Evolutionary conservation across 495 filamentous ascomycete genomes (phyloP).

Genomic region (Aspergillus hancockii): DNA sequence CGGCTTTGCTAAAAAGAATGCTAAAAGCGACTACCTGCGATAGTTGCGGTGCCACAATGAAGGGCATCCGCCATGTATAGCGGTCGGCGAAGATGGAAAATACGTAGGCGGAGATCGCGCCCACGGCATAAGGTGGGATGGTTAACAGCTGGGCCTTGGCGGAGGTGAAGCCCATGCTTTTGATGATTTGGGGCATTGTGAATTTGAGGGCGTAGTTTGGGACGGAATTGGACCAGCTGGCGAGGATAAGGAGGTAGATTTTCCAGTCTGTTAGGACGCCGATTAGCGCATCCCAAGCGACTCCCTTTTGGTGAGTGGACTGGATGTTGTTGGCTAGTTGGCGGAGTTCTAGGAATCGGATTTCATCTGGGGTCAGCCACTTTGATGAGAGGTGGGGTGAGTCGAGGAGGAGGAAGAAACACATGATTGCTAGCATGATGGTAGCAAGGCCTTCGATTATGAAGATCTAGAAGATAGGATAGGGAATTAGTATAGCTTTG

Average conservation of each 20-base stretch:
- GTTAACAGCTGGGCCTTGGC: constrained; percentile 38
- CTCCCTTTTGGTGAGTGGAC: constrained; percentile 5
- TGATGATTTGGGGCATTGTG: constrained; percentile 54
- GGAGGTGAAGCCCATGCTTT: constrained; percentile 45
- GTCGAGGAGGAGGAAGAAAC: constrained; percentile 22
- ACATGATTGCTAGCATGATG: constrained; percentile 32
- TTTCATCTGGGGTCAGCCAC: constrained; percentile 23
- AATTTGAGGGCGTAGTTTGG: constrained; percentile 50
- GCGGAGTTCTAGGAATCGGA: constrained; percentile 22
- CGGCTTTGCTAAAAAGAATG: constrained; percentile 20
- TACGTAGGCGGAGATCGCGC: constrained; percentile 19
- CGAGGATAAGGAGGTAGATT: constrained; percentile 19
- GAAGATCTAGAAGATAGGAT: constrained; percentile 52
- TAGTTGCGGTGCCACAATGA: constrained; percentile 21
- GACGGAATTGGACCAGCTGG: constrained; percentile 50
- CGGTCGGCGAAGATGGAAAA: constrained; percentile 24
- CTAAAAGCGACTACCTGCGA: constrained; percentile 18
- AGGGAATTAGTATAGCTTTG: neutral
- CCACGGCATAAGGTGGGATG: constrained; percentile 29
- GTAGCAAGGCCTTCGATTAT: constrained; percentile 60
- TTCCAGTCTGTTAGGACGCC: constrained; percentile 22
- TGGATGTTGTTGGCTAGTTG: constrained; percentile 11
- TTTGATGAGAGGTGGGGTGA: constrained; percentile 18
- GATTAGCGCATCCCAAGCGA: constrained; percentile 10
- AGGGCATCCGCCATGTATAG: constrained; percentile 31